A percentile compares a stretch with the other conserved stretches of the same genome.
Evolutionary conservation across 441 rosid genomes (phyloP).

Genomic region (Erodium texanum): DNA sequence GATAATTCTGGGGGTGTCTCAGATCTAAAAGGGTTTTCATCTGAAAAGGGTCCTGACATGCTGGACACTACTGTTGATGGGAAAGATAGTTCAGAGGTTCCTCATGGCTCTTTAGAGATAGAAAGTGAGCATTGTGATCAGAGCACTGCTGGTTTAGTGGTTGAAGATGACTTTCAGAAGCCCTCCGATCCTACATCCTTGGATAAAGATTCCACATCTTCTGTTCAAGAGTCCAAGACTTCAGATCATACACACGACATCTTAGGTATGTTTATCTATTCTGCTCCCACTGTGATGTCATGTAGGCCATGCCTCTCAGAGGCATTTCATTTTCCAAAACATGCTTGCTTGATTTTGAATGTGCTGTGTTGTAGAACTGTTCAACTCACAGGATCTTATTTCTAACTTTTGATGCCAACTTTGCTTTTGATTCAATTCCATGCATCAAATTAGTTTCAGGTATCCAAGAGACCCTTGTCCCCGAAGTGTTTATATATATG

Average conservation of each 20-base stretch:
- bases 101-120: constrained; percentile 45
- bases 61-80: constrained; percentile 22
- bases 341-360: no score
- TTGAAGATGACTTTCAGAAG: constrained; percentile 37
- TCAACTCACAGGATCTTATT: neutral
- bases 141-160: constrained; percentile 27
- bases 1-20: constrained; percentile 28
- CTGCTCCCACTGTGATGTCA: neutral
- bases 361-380: no score
- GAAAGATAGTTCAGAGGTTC: constrained; percentile 33
- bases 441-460: no score
- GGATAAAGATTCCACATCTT: constrained; percentile 29
- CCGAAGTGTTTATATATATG: no score
- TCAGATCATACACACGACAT: constrained; percentile 39
- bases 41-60: constrained; percentile 24
- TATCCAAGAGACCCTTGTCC: no score
- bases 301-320: no score
- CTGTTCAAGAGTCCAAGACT: constrained; percentile 31
- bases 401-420: neutral
- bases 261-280: constrained; percentile 40
- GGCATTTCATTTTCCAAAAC: no score
- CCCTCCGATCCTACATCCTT: constrained; percentile 24
- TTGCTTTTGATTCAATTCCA: neutral
- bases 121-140: constrained; percentile 38
- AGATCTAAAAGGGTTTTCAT: constrained; percentile 27